Base-by-base conservation (phyloP, 768 basidiomycete species). In the Naganishia friedmannii region DNA sequence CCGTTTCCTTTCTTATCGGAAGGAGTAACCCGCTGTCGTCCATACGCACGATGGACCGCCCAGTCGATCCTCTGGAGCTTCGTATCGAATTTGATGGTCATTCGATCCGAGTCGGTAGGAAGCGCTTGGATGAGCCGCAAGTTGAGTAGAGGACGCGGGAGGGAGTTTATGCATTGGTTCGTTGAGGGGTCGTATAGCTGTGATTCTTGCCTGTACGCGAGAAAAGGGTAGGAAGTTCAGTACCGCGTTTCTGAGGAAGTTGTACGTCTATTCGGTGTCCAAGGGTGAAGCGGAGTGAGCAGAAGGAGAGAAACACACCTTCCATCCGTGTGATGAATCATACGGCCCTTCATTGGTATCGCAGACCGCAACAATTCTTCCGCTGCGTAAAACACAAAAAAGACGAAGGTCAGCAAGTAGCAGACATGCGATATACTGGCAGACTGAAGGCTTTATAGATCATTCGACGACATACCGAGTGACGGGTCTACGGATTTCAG, bases 291-390 rank as follows among this genome's bases (percentile, higher is more conserved):
- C n/a, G n/a, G n/a, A n/a, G n/a, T n/a, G 55, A n/a, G 3, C 3
- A 32, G 57, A 23, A 4, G 32, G n/a, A 42, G 13, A 23, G n/a
- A 21, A 31, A 37, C 10, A 65, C 68, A 69, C 74, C 85, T 85
- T 69, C 91, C 90, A 74, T 86, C 83, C 71, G 79, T 77, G 76
- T 88, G 87, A 83, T 98, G 95, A 73, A 98, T 92, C 92, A 97
- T 95, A 63, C 95, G 86, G 53, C 93, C 94, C 75, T 86, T 87
- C 93, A 98, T 94, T 74, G 93, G 93, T 82, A 97, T 93, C 48
- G 88, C 89, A 34, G 87, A 85, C 74, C 88, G 83, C 75, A 95
- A 81, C 77, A 94, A 89, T 71, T 87, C 84, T 66, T 87, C 84
- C 29, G 90, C 87, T 73, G 87, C 19, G 7, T 10, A 34, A 23